Percentiles rank a stretch among this genome's conserved stretches.
Evolutionary conservation across 306 rosid species (phyloP).

Genomic region (Citrullus colocynthis): DNA sequence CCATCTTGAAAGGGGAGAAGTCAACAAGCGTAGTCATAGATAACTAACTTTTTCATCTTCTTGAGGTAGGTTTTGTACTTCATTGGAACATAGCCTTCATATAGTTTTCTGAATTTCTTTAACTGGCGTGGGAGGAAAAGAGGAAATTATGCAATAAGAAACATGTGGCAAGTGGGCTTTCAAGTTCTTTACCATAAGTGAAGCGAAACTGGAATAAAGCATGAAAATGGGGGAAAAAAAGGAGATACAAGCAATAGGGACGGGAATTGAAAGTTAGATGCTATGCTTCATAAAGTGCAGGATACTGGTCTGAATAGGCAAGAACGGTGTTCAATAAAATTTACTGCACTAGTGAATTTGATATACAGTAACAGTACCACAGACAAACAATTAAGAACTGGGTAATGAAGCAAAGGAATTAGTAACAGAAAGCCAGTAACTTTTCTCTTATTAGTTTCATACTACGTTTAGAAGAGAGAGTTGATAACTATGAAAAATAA

Average conservation of each 20-base stretch:
- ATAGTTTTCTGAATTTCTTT: conserved; percentile 61
- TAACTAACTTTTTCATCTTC: conserved; percentile 87
- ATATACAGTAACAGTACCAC: background rate
- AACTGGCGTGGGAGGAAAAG: conserved; percentile 33
- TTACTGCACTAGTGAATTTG: background rate
- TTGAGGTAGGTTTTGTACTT: conserved; percentile 64
- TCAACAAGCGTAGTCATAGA: conserved; percentile 19
- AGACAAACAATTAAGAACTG: background rate
- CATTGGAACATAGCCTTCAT: conserved; percentile 88
- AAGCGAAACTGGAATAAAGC: background rate
- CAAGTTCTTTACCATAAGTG: background rate
- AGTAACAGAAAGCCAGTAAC: background rate
- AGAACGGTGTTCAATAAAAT: background rate
- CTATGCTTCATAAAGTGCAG: background rate
- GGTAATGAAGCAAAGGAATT: background rate
- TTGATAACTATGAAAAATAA: background rate
- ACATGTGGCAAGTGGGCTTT: background rate
- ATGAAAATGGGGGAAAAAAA: background rate
- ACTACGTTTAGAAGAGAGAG: background rate
- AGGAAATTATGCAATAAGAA: conserved; percentile 7
- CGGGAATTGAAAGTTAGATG: background rate
- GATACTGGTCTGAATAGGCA: background rate
- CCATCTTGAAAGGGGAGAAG: conserved; percentile 17
- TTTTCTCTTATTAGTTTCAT: background rate
- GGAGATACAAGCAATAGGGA: background rate